phyloP scores from a whole-genome alignment of 2,329 filamentous ascomycete species.

The Colletotrichum theobromicola region DNA sequence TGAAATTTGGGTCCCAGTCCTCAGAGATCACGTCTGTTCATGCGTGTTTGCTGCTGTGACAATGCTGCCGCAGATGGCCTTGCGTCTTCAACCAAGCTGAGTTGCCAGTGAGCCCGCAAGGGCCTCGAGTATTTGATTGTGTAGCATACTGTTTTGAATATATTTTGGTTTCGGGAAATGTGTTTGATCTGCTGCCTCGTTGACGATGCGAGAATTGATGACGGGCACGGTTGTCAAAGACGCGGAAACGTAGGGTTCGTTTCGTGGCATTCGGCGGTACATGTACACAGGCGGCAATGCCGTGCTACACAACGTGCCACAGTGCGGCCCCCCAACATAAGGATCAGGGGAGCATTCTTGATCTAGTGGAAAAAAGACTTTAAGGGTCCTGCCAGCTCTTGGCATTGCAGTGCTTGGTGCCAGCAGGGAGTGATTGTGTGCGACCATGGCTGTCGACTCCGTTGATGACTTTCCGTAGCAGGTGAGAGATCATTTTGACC shows the following conservation, averaged over 20 bases:
- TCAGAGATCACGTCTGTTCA: not conserved
- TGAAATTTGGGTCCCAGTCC: fast-evolving
- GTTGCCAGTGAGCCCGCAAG: fast-evolving
- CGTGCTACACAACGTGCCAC: not conserved
- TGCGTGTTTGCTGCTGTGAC: fast-evolving
- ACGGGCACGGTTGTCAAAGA: not conserved
- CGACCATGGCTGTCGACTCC: no score
- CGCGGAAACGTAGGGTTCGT: not conserved
- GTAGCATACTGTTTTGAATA: not conserved
- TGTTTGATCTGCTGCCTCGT: fast-evolving
- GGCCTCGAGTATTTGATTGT: fast-evolving
- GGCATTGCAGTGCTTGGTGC: not conserved
- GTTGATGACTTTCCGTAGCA: fast-evolving
- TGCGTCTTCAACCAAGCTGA: fast-evolving
- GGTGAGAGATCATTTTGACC: not conserved
- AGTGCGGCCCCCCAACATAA: no score
- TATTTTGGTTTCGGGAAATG: not conserved
- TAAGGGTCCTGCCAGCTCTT: not conserved
- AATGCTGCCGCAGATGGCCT: not conserved
- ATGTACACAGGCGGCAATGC: not conserved
- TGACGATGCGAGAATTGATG: not conserved
- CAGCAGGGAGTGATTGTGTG: no score
- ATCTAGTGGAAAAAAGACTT: no score
- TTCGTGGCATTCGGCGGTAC: fast-evolving
- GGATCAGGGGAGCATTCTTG: no score